Conservation (phyloP, 805 yeast genomes). For the Ascoidea rubescens region DNA sequence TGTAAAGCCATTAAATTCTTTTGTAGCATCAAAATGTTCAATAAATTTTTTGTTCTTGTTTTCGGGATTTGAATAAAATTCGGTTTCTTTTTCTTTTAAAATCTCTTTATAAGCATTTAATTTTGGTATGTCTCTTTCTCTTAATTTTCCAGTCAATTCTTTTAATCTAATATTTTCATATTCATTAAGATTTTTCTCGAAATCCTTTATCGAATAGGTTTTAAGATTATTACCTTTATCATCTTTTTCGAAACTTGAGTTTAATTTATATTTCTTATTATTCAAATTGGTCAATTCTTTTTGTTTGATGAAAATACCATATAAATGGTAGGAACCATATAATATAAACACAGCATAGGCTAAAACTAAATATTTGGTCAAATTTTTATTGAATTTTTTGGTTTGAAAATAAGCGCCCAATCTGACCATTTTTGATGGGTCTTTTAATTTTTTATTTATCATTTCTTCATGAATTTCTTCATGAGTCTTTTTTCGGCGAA, state of each 20-base stretch:
- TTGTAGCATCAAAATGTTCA: conserved; percentile 3
- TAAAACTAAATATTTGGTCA: conserved; percentile 52
- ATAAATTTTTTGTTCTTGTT: conserved; percentile 19
- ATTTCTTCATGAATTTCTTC: not conserved
- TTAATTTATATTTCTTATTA: conserved; percentile 21
- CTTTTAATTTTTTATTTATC: no score
- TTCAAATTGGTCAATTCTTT: conserved; percentile 33
- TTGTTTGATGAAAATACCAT: conserved; percentile 52
- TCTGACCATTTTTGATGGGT: conserved; percentile 15
- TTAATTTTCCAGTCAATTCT: conserved; percentile 41
- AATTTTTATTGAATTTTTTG: conserved; percentile 41
- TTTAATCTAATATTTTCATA: conserved; percentile 52
- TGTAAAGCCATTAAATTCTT: conserved; percentile 6
- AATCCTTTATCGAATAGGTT: conserved; percentile 14
- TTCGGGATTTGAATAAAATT: conserved; percentile 8
- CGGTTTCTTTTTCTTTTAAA: conserved; percentile 20
- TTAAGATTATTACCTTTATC: no score
- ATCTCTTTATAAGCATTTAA: conserved; percentile 45
- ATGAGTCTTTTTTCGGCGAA: not conserved
- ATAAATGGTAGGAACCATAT: conserved; percentile 52
- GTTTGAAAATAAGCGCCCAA: conserved; percentile 43
- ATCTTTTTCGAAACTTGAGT: conserved; percentile 14
- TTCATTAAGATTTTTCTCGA: conserved; percentile 29
- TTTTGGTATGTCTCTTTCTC: conserved; percentile 52
- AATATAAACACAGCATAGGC: conserved; percentile 41